Evolutionary conservation across 352 stramenopile genomes (phyloP), one percentile per base, ranked within the genome.

Genomic region (Phytophthora sp.): DNA sequence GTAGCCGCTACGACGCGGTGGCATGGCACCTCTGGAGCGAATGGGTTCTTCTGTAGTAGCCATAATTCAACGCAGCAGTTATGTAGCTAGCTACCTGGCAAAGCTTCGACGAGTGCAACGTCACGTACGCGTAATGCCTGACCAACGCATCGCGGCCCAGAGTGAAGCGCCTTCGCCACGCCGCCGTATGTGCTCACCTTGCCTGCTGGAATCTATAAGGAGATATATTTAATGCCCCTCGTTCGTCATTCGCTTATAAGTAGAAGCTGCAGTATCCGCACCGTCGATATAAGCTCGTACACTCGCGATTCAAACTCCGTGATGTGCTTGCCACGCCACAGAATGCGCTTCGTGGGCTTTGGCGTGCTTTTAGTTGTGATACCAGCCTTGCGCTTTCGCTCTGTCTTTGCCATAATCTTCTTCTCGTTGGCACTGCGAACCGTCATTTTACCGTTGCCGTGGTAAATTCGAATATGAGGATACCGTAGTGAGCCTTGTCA

Each of bases 161-260:
- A 93, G 7, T 77, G 38, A 29, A 95, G 69, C 5, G 63, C 77
- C 41, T 85, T 72, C 21, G 86, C 86, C 23, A 95, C 71, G 7
- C 66, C 79, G 15, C 83, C 82, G 59, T 95, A 95, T 30, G 86
- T 95, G 65, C 77, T 90, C 57, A 95, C 86, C 72, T 91, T 92
- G 27, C 86, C 86, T 11, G 49, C 56, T 0, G 84, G 87, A 57
- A 95, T 93, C 86, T 93, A 26, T 13, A 62, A 13, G n/a, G n/a
- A n/a, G n/a, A n/a, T n/a, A n/a, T n/a, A n/a, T n/a, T n/a, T n/a
- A n/a, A n/a, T n/a, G n/a, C n/a, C n/a, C n/a, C n/a, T n/a, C n/a
- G n/a, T n/a, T n/a, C n/a, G n/a, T n/a, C n/a, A n/a, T n/a, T n/a
- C n/a, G n/a, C n/a, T n/a, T 15, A 54, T 15, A 21, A 11, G 2